Evolutionary conservation across 2,329 filamentous ascomycete genomes (phyloP), one percentile per base, ranked within the genome.

Genomic region (Furcasterigmium sp.): DNA sequence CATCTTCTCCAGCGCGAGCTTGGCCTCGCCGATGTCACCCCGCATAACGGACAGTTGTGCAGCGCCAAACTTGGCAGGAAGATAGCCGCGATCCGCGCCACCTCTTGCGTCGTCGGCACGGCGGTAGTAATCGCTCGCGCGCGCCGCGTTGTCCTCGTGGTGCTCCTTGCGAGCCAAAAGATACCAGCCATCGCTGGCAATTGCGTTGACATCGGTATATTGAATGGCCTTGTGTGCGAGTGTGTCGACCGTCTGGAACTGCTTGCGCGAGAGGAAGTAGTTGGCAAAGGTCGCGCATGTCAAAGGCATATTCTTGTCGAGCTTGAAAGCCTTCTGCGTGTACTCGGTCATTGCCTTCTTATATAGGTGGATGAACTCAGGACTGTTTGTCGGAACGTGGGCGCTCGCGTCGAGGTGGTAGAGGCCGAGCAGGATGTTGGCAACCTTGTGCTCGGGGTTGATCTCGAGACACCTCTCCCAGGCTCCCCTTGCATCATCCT

Each of bases 131-230:
- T 95, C 88, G 17, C 78, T 80, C 2, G 93, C 91, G 44, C 82
- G 84, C 17, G 84, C 75, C 7, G 80, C 66, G 45, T 96, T 83
- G 34, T 85, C 85, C 45, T 82, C 78, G 52, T 89, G 88, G 59
- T 98, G 93, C 50, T 91, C 88, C 61, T 95, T 96, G 47, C 91
- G 78, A 21, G 90, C 93, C 32, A 97, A 78, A 8, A 97, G 69
- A 64, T 96, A 98, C 91, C 91, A 97, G 28, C 93, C 94, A 60
- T 98, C 94, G 65, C 91, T 95, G 19, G 91, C 91, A 61, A 97
- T 89, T 4, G 91, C 88, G 61, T 95, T 95, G 53, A 97, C 88
- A 59, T 98, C 93, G 3, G 93, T 97, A 56, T 88, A 85, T 57
- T 96, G 89, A 49, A 98, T 96, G 7, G 93, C 91, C 62, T 93